Conservation (phyloP, 2,329 filamentous ascomycete species). For the Aspergillus jensenii region DNA sequence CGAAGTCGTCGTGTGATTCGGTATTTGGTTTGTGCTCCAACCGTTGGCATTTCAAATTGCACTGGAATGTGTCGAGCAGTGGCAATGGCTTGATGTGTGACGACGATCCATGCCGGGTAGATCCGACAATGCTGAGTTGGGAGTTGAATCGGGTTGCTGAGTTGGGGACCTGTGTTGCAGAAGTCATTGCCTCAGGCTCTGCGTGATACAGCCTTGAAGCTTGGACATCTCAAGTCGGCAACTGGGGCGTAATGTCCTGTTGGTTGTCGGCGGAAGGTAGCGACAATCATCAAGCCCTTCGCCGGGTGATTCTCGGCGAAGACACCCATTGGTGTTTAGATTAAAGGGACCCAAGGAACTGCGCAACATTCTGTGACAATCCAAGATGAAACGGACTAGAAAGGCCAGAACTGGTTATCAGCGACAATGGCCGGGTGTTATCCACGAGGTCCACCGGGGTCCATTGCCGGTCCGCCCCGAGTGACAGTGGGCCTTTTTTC, state of each 20-base stretch:
- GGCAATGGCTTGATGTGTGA: background rate
- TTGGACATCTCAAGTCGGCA: background rate
- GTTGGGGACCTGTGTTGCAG: background rate
- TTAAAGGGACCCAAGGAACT: too few relatives aligned
- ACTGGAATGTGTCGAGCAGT: background rate
- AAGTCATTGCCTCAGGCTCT: background rate
- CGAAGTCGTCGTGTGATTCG: background rate
- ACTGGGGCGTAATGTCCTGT: background rate
- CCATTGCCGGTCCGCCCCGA: constrained; percentile 3
- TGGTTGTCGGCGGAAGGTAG: background rate
- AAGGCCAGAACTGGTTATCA: background rate
- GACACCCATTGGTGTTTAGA: too few relatives aligned
- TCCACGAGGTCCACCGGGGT: background rate
- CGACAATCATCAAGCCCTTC: background rate
- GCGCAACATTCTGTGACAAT: background rate
- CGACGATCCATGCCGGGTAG: constrained; percentile 5
- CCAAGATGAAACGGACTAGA: background rate
- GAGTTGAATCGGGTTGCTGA: background rate
- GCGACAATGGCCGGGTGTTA: background rate
- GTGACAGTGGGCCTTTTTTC: background rate
- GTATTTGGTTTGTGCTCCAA: background rate
- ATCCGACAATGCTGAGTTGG: constrained; percentile 22
- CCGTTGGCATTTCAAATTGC: background rate
- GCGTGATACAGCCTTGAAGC: background rate
- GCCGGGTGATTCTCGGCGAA: background rate